These are phyloP conservation scores for Filosporella fistucella DNA, from an alignment of 495 filamentous ascomycete genomes.

Conservation along the genomic window DNA sequence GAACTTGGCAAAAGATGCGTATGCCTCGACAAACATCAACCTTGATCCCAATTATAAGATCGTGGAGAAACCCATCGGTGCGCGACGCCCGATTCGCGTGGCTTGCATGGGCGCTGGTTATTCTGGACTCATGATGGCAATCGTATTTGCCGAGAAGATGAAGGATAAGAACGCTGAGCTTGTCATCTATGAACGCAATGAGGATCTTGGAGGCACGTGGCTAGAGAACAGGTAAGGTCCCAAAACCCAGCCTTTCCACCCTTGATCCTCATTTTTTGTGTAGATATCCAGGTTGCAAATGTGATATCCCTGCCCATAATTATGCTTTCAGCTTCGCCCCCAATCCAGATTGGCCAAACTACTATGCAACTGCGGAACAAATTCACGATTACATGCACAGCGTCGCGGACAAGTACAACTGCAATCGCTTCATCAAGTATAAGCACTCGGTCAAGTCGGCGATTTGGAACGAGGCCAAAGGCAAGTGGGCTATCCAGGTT, in stretches of 20 bases:
- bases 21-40: no score
- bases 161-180: constrained; percentile 34
- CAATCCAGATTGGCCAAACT: constrained; percentile 48
- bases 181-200: constrained; percentile 71
- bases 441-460: neutral
- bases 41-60: neutral
- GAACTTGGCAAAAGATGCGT: no score
- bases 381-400: constrained; percentile 54
- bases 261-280: no score
- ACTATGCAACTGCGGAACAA: constrained; percentile 51
- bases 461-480: neutral
- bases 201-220: constrained; percentile 57
- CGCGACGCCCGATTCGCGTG: neutral
- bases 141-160: neutral
- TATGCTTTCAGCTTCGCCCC: constrained; percentile 48
- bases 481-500: constrained; percentile 1
- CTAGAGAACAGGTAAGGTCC: constrained; percentile 48
- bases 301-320: constrained; percentile 50
- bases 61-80: neutral
- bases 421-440: constrained; percentile 28
- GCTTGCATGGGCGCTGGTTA: neutral
- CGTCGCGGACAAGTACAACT: constrained; percentile 35
- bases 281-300: constrained; percentile 49
- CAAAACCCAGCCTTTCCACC: no score
- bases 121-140: neutral